These are phyloP conservation scores for Aspergillus jensenii DNA, from an alignment of 2,329 filamentous ascomycete genomes.

Conservation along the genomic window DNA sequence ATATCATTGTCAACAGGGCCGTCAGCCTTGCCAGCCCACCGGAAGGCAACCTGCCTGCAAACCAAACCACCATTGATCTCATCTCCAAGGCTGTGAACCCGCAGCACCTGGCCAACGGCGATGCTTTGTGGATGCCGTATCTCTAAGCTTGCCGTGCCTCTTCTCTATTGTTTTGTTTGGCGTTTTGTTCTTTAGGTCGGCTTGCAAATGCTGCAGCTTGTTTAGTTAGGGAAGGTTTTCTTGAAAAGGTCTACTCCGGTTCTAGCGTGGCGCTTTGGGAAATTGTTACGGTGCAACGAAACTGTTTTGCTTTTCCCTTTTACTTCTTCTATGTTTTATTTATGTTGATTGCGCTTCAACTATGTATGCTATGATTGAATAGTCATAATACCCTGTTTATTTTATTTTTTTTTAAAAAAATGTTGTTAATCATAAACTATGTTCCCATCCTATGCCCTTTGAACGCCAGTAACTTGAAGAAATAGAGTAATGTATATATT, in stretches of 20 bases:
- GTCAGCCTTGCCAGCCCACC: conserved; percentile 77
- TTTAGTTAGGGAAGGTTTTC: neutral
- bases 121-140: conserved; percentile 97
- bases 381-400: neutral
- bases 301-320: conserved; percentile 12
- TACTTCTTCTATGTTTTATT: conserved; percentile 14
- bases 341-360: conserved; percentile 5
- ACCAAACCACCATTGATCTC: conserved; percentile 94
- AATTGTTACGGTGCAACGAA: conserved; percentile 16
- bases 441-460: neutral
- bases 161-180: conserved; percentile 13
- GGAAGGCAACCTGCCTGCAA: conserved; percentile 78
- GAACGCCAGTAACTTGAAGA: conserved; percentile 10
- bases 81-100: conserved; percentile 93
- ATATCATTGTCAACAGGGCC: conserved; percentile 88
- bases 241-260: conserved; percentile 5
- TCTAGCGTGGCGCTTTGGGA: conserved; percentile 27
- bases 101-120: conserved; percentile 80
- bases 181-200: conserved; percentile 16
- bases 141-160: conserved; percentile 53
- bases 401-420: neutral
- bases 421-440: neutral
- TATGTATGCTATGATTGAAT: conserved; percentile 3
- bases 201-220: neutral
- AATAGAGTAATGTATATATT: neutral